A percentile compares a stretch with the other conserved stretches of the same genome.
phyloP scores from a whole-genome alignment of 148 eudicot genomes.

The Pharnaceum exiguum region DNA sequence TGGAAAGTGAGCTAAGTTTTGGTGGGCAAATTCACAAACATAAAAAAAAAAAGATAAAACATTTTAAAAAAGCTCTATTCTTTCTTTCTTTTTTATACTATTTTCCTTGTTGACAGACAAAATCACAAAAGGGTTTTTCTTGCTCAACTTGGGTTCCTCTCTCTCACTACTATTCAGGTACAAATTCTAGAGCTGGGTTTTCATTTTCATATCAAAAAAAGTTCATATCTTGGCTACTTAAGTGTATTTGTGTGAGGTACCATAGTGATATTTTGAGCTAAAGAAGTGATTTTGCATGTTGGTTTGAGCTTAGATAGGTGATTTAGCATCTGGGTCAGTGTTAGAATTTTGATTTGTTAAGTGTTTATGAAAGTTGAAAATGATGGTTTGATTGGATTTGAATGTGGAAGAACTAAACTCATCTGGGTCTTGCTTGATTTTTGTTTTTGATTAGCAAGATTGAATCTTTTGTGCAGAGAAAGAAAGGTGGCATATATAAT shows the following conservation, averaged over 20 bases:
- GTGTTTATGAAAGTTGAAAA: conserved; percentile 8
- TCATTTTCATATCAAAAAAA: conserved; percentile 5
- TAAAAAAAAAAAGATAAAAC: not conserved
- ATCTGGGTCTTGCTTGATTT: conserved; percentile 23
- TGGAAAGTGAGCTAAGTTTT: conserved; percentile 11
- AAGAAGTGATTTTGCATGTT: conserved; percentile 24
- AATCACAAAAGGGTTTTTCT: too few species aligned
- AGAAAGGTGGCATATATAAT: not conserved
- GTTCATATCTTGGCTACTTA: too few species aligned
- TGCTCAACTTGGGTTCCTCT: conserved; percentile 22
- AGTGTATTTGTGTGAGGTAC: too few species aligned
- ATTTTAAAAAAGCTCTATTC: too few species aligned
- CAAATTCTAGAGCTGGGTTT: conserved; percentile 14
- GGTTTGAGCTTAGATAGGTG: conserved; percentile 17
- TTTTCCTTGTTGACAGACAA: too few species aligned
- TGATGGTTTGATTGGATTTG: conserved; percentile 10
- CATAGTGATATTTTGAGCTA: too few species aligned
- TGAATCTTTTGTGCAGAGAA: conserved; percentile 1
- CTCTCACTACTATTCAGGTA: not conserved
- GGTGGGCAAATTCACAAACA: conserved; percentile 10
- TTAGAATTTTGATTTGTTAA: not conserved
- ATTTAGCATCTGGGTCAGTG: conserved; percentile 17
- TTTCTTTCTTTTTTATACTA: too few species aligned
- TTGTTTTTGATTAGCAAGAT: conserved; percentile 19
- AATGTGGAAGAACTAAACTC: conserved; percentile 15